Conservation (phyloP, 2,329 filamentous ascomycete genomes). For the Cordyceps cateniannulata region DNA sequence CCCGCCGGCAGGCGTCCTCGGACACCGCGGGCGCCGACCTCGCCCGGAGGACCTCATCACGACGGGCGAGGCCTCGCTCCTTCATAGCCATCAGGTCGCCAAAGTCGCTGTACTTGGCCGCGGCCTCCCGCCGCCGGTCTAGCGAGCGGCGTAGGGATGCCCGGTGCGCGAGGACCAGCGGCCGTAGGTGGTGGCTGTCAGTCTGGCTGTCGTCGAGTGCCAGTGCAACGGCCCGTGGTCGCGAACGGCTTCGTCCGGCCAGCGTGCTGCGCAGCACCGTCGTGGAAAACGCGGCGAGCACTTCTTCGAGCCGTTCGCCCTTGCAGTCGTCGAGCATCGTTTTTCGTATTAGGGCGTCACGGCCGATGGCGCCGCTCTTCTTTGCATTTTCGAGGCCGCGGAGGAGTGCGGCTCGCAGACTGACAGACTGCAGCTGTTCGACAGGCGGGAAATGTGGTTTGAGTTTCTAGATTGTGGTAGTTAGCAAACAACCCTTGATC, state of each 20-base stretch:
- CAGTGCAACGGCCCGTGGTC: constrained; percentile 43
- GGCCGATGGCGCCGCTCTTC: constrained; percentile 75
- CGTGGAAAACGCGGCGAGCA: constrained; percentile 77
- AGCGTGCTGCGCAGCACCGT: constrained; percentile 68
- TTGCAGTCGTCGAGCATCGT: constrained; percentile 97
- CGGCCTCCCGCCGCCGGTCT: constrained; percentile 52
- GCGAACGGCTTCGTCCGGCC: constrained; percentile 31
- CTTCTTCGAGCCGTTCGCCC: constrained; percentile 82
- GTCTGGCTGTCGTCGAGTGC: constrained; percentile 52
- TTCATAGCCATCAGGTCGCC: constrained; percentile 58
- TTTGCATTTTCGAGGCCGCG: constrained; percentile 78
- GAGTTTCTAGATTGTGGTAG: constrained; percentile 81
- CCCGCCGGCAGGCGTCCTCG: constrained; percentile 36
- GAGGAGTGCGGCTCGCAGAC: constrained; percentile 77
- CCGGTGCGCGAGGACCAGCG: constrained; percentile 68
- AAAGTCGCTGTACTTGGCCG: constrained; percentile 56
- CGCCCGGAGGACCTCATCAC: constrained; percentile 40
- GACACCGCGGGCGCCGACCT: constrained; percentile 27
- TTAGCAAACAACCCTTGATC: too few relatives aligned
- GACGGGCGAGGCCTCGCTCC: constrained; percentile 47
- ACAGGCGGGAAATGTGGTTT: constrained; percentile 85
- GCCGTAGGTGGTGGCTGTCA: constrained; percentile 51
- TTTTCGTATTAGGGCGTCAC: constrained; percentile 77
- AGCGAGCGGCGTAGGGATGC: constrained; percentile 56
- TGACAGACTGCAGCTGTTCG: constrained; percentile 85